Conservation (phyloP, 2,329 filamentous ascomycete genomes). For the Fusarium nygamai region DNA sequence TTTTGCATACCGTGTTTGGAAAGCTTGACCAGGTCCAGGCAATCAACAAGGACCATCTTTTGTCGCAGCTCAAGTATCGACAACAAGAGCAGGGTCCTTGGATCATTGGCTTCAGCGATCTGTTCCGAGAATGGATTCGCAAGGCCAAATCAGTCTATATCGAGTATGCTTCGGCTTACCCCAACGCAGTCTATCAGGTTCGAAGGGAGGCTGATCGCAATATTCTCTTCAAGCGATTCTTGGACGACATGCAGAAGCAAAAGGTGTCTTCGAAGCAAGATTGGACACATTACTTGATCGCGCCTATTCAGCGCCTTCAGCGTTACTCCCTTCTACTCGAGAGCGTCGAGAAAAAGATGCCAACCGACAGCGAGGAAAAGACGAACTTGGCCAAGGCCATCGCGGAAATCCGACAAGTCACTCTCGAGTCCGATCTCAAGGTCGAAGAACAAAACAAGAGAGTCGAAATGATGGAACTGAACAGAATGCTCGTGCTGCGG, state of each 20-base stretch:
- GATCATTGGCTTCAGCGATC: constrained; percentile 92
- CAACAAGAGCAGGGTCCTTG: constrained; percentile 97
- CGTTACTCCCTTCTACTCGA: constrained; percentile 85
- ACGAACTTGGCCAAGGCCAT: constrained; percentile 84
- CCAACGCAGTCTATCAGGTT: constrained; percentile 83
- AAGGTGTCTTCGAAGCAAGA: constrained; percentile 83
- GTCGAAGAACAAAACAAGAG: constrained; percentile 94
- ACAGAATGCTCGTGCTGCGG: constrained; percentile 83
- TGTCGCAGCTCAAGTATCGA: constrained; percentile 94
- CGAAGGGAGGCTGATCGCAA: constrained; percentile 88
- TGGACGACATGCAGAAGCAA: constrained; percentile 82
- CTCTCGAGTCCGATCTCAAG: constrained; percentile 88
- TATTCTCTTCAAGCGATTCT: constrained; percentile 83
- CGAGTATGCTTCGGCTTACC: constrained; percentile 90
- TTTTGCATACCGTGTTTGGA: constrained; percentile 87
- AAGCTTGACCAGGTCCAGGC: constrained; percentile 88
- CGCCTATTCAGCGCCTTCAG: constrained; percentile 91
- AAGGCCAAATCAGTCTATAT: constrained; percentile 91
- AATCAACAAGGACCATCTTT: constrained; percentile 90
- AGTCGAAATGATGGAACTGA: constrained; percentile 86
- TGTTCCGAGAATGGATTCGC: constrained; percentile 97
- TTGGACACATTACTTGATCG: constrained; percentile 95
- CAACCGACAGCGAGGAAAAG: constrained; percentile 89
- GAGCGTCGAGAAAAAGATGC: constrained; percentile 86
- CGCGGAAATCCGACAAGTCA: constrained; percentile 89